Conservation (phyloP, 1,284 basidiomycete species). For the Lentinula novae-zelandiae region DNA sequence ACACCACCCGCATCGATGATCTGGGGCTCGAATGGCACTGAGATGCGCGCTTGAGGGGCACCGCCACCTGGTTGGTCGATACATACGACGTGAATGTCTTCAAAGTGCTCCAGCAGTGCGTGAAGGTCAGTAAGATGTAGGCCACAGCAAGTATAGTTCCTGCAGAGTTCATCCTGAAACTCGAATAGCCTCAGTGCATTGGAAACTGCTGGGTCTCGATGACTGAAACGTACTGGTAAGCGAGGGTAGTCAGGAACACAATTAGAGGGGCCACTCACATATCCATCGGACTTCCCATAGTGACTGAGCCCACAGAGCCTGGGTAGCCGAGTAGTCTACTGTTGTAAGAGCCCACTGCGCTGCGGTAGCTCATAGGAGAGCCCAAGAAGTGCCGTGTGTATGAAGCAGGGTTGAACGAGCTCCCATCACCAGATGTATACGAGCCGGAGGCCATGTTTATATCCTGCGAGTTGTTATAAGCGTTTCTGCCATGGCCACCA, state of each 20-base stretch:
- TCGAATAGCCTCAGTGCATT: constrained; percentile 67
- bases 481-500: constrained; percentile 22
- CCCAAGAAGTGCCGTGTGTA: constrained; percentile 65
- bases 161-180: constrained; percentile 71
- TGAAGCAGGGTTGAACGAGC: constrained; percentile 57
- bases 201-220: constrained; percentile 44
- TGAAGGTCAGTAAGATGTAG: constrained; percentile 77
- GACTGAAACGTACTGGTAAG: constrained; percentile 56
- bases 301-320: constrained; percentile 38
- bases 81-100: constrained; percentile 77
- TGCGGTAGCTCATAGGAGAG: constrained; percentile 66
- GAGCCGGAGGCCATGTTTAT: constrained; percentile 43
- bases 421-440: constrained; percentile 39
- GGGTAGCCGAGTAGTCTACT: constrained; percentile 38
- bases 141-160: constrained; percentile 84
- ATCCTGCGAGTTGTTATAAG: constrained; percentile 25
- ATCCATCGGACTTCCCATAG: constrained; percentile 53
- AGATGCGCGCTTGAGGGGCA: constrained; percentile 36
- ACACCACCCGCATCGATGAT: constrained; percentile 20
- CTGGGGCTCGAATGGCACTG: constrained; percentile 42
- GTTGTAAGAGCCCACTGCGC: constrained; percentile 40
- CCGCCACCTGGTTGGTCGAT: constrained; percentile 47
- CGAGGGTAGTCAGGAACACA: constrained; percentile 23
- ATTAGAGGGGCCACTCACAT: constrained; percentile 51
- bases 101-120: constrained; percentile 83